Percentiles rank a stretch among this genome's conserved stretches.
Conservation (phyloP, 305 asterid species). For the Galium porrigens region DNA sequence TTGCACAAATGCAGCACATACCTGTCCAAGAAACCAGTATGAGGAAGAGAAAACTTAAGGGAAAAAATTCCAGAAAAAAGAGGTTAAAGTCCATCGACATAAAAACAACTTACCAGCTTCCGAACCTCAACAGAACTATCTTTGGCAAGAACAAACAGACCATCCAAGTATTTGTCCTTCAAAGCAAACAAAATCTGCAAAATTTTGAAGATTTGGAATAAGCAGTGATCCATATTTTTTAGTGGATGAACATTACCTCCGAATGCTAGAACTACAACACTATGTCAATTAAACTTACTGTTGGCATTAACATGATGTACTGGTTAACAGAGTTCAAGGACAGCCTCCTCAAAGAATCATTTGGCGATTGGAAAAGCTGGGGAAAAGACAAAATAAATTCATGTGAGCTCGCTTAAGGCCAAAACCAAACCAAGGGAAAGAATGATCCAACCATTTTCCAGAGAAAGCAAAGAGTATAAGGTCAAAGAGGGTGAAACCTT, state of each 20-base stretch:
- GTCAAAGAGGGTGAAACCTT: slow-evolving; percentile 32
- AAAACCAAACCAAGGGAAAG: not conserved
- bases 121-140: slow-evolving; percentile 75
- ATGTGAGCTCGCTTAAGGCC: slow-evolving; percentile 13
- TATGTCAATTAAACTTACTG: slow-evolving; percentile 31
- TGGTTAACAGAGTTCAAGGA: slow-evolving; percentile 77
- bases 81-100: not conserved
- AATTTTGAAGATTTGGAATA: not conserved
- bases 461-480: slow-evolving; percentile 3
- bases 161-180: slow-evolving; percentile 86
- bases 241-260: not conserved
- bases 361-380: slow-evolving; percentile 83
- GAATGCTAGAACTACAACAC: slow-evolving; percentile 4
- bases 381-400: slow-evolving; percentile 5
- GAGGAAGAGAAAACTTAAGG: slow-evolving; percentile 12
- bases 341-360: slow-evolving; percentile 56
- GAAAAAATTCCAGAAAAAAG: slow-evolving; percentile 4
- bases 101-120: slow-evolving; percentile 56
- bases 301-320: slow-evolving; percentile 83
- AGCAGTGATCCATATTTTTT: not conserved
- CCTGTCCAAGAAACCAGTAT: slow-evolving; percentile 35
- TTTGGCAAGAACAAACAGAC: slow-evolving; percentile 77
- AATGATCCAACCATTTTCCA: not conserved
- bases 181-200: slow-evolving; percentile 56
- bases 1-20: slow-evolving; percentile 93